phyloP scores from a whole-genome alignment of 441 rosid genomes.

The Euphorbia corollata region DNA sequence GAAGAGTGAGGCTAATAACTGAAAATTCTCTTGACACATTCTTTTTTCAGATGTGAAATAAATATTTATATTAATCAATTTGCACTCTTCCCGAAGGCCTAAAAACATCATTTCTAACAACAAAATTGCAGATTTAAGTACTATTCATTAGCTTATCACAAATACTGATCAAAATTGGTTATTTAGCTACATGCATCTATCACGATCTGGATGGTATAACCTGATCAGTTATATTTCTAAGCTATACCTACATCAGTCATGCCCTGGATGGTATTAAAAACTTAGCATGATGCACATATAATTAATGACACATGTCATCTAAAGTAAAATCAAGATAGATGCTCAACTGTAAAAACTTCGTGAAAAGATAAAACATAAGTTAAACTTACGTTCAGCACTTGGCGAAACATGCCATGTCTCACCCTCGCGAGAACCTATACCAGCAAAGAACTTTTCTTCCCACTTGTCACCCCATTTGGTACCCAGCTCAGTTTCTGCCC shows the following conservation, averaged over 20 bases:
- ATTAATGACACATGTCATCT: background rate
- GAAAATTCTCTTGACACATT: background rate
- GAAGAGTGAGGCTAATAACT: background rate
- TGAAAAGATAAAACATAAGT: conserved; percentile 2
- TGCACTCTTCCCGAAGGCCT: background rate
- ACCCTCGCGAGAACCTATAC: conserved; percentile 95
- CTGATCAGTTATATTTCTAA: background rate
- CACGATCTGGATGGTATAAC: too few relatives aligned
- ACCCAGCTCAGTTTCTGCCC: conserved; percentile 90
- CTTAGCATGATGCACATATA: background rate
- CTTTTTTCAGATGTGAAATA: background rate
- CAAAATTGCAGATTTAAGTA: background rate
- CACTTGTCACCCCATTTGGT: conserved; percentile 54
- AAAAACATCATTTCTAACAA: background rate
- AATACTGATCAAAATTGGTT: background rate
- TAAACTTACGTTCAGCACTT: conserved; percentile 58
- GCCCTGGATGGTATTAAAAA: background rate
- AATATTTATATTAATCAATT: background rate
- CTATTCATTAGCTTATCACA: background rate
- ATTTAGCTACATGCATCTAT: too few relatives aligned
- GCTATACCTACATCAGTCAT: background rate
- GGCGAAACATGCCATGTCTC: conserved; percentile 99
- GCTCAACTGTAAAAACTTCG: background rate
- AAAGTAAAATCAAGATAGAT: conserved; percentile 5
- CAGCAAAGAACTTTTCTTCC: conserved; percentile 95